These are phyloP conservation scores for Microbotryomycetes sp. DNA, from an alignment of 1,284 basidiomycete species.

Conservation along the genomic window DNA sequence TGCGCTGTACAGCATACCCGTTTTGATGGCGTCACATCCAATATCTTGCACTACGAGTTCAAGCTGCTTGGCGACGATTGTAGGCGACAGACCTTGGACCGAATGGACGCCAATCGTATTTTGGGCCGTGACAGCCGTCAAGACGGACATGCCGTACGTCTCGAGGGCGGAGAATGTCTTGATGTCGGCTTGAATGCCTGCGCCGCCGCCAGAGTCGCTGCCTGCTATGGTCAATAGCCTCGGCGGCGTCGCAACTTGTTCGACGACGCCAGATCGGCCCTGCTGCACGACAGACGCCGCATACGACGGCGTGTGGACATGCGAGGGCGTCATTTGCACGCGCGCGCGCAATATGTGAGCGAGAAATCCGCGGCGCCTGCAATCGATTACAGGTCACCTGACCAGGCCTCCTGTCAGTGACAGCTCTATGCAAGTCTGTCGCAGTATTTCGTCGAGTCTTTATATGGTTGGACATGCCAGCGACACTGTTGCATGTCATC, in stretches of 20 bases:
- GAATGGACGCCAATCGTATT: slow-evolving; percentile 77
- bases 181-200: slow-evolving; percentile 55
- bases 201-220: slow-evolving; percentile 68
- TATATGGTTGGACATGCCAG: too few relatives aligned
- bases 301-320: too few relatives aligned
- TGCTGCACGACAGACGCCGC: too few relatives aligned
- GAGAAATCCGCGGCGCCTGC: too few relatives aligned
- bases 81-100: slow-evolving; percentile 44
- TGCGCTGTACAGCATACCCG: slow-evolving; percentile 67
- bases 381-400: too few relatives aligned
- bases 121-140: slow-evolving; percentile 86
- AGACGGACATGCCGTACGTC: slow-evolving; percentile 77
- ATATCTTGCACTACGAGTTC: slow-evolving; percentile 67
- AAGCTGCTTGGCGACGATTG: slow-evolving; percentile 51
- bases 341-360: too few relatives aligned
- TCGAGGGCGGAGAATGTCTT: slow-evolving; percentile 53
- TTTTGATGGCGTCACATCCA: slow-evolving; percentile 69
- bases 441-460: too few relatives aligned
- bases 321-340: too few relatives aligned
- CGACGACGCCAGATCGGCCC: not conserved
- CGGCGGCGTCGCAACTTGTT: slow-evolving; percentile 29
- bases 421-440: too few relatives aligned
- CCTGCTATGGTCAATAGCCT: slow-evolving; percentile 68
- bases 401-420: too few relatives aligned
- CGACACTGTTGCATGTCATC: too few relatives aligned